A percentile compares a stretch with the other conserved stretches of the same genome.
Conservation (phyloP, 2,329 filamentous ascomycete genomes). For the Talaromyces sp. region DNA sequence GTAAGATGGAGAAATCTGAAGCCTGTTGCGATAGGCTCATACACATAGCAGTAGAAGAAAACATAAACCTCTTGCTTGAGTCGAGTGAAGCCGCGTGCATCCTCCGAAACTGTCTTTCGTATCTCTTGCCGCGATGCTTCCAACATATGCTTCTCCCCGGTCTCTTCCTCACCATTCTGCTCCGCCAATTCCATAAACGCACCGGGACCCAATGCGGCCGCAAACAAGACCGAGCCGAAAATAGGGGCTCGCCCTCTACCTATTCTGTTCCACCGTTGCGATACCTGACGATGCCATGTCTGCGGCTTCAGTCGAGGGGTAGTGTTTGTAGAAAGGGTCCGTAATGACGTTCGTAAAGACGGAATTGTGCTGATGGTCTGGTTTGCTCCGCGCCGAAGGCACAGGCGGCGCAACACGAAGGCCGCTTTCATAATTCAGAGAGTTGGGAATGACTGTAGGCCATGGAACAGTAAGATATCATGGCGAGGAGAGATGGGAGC, state of each 20-base stretch:
- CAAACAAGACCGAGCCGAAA: slow-evolving; percentile 34
- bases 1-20: slow-evolving; percentile 83
- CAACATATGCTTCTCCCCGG: slow-evolving; percentile 82
- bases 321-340: slow-evolving; percentile 36
- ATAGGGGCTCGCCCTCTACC: slow-evolving; percentile 26
- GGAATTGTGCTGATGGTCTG: slow-evolving; percentile 29
- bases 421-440: slow-evolving; percentile 48
- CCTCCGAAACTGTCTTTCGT: slow-evolving; percentile 61
- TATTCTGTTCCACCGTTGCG: slow-evolving; percentile 18
- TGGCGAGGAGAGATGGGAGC: neutral
- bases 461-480: slow-evolving; percentile 9
- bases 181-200: slow-evolving; percentile 59
- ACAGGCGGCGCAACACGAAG: slow-evolving; percentile 49
- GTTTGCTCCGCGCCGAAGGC: slow-evolving; percentile 42
- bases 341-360: slow-evolving; percentile 23
- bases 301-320: slow-evolving; percentile 22
- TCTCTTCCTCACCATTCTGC: slow-evolving; percentile 51
- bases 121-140: slow-evolving; percentile 76
- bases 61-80: slow-evolving; percentile 60
- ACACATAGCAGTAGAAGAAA: slow-evolving; percentile 58
- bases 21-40: slow-evolving; percentile 80
- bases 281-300: slow-evolving; percentile 20
- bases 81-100: slow-evolving; percentile 58
- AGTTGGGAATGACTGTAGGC: slow-evolving; percentile 11
- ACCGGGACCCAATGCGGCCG: slow-evolving; percentile 51